Base-by-base conservation (phyloP, 345 rosid genomes). In the Xanthoceras sorbifolium region DNA sequence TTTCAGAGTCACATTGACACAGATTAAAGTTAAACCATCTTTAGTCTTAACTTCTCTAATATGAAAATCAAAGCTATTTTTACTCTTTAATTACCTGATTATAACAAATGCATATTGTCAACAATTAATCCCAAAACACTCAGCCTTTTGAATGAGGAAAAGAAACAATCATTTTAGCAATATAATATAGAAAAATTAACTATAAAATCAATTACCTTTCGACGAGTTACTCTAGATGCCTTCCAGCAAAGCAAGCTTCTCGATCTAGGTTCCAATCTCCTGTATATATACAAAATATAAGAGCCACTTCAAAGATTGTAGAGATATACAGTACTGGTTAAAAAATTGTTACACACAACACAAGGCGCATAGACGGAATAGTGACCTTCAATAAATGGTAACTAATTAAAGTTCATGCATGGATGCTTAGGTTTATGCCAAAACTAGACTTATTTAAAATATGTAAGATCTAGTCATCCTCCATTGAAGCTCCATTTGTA, bases 241-340 rank as follows among this genome's bases (percentile, higher is more conserved):
- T 91, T 94, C 99, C 97, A 92, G 85, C 99, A 91, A 59, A 94
- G 85, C 85, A 94, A 82, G 85, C 89, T 92, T 88, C 94, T 91
- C 4, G 99, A 90, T 79, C 86, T 85, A 1, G 98, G 89, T 82
- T 97, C 99, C 75, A 97, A 90, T 79, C 91, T 92, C 91, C 98
- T 97, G 92, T 63, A 71, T 77, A 79, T 67, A 73, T 20, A 69
- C 28, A 71, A 60, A 66, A 76, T 23, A 62, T 55, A 38, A 77
- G 62, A 71, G 66, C 20, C 64, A 63, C 42, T 34, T 44, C 63
- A 23, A 80, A 67, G 50, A 34, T 32, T 22, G 44, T 32, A 65
- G 66, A 50, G 65, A 69, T 4, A 42, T 48, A 23, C 38, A 74
- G 12, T 25, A 67, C 15, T 5, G 34, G 8, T 46, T 7, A 5